phyloP scores from a whole-genome alignment of 257 asterid species.

The Solanum appendiculatum region DNA sequence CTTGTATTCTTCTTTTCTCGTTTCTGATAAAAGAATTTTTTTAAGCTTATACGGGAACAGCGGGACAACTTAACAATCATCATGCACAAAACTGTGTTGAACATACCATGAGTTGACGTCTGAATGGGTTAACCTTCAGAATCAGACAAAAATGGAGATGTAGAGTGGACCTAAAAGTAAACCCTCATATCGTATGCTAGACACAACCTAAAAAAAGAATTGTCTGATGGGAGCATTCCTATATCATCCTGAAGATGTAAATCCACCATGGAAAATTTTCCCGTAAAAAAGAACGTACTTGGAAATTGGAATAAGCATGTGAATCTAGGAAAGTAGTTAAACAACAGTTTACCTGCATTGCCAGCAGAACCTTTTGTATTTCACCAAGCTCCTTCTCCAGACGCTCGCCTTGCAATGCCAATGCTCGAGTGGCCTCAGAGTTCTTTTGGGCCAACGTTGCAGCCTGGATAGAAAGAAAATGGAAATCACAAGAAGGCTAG shows the following conservation, averaged over 20 bases:
- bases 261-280: neutral
- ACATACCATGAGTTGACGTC: neutral
- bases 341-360: conserved; percentile 70
- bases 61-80: neutral
- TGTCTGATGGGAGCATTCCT: neutral
- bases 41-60: neutral
- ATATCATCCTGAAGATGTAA: neutral
- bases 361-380: conserved; percentile 70
- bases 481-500: neutral
- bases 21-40: neutral
- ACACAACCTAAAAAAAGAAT: neutral
- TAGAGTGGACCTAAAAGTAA: neutral
- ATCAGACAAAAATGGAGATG: neutral
- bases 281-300: neutral
- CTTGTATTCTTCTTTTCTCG: neutral
- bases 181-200: neutral
- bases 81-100: neutral
- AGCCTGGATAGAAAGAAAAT: conserved; percentile 26
- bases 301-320: neutral
- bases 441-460: conserved; percentile 74
- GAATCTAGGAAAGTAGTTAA: neutral
- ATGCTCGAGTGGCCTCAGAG: conserved; percentile 74
- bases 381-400: conserved; percentile 78
- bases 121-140: neutral
- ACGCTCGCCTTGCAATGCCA: conserved; percentile 62